Base-by-base conservation (phyloP, 371 early-diverging fungal species). In the Circinella umbellata region DNA sequence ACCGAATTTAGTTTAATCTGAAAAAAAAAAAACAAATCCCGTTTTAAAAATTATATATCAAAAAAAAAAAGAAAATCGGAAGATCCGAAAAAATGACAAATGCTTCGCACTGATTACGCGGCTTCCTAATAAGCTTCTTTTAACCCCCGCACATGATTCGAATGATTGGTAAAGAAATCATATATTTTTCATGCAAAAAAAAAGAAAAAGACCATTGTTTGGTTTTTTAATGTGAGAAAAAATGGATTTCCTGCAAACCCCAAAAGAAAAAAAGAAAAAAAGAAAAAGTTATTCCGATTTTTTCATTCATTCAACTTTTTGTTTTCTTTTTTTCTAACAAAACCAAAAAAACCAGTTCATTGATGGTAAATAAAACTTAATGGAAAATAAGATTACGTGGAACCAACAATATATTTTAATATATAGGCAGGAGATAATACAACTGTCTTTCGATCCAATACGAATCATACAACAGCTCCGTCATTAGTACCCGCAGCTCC, bases 71-170 rank as follows among this genome's bases (percentile, higher is more conserved):
- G 34, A 57, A 57, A 34, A 57, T 57, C 57, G 57, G 57, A 57
- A 57, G 57, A 34, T 57, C 27, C 34, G 42, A 42, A 42, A 42
- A 11, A 18, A 57, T 57, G 57, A 57, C 57, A 34, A 57, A 57
- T 57, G 57, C 57, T 57, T 57, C 14, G 57, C 57, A 57, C 10
- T 57, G 57, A 18, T 57, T 57, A 57, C 57, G 57, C 57, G 57
- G 20, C 57, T n/a, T 10, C 20, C 14, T 5, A 8, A n/a, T 27
- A 27, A 57, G 3, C 42, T 51, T 51, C 15, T 15, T 15, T 15
- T 15, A 51, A 27, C 27, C 51, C 51, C 51, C 1, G 37, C 57
- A 57, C 57, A 57, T 57, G 57, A 4, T 57, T 34, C 57, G 7
- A 6, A 34, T 57, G 57, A 57, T 57, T 57, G 57, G 57, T 14